These are phyloP conservation scores for Penicillium psychrofluorescens DNA, from an alignment of 495 filamentous ascomycete genomes.

Conservation along the genomic window DNA sequence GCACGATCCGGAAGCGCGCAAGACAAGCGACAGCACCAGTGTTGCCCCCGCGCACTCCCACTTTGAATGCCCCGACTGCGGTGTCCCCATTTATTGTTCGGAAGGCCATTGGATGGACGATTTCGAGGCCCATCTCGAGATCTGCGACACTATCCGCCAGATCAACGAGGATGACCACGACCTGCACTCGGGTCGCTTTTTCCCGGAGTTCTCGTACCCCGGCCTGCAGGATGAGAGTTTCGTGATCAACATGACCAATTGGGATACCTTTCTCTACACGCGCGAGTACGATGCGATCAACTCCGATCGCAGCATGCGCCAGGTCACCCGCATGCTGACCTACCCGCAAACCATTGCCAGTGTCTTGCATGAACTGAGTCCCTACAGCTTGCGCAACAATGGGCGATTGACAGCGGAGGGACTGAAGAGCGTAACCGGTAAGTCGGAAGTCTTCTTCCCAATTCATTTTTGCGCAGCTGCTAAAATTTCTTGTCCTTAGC, in stretches of 20 bases:
- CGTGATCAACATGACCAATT: constrained; percentile 94
- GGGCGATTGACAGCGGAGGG: constrained; percentile 79
- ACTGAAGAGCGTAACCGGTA: constrained; percentile 86
- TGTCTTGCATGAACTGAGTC: constrained; percentile 86
- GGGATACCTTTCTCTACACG: constrained; percentile 93
- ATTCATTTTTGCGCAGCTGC: too few species aligned
- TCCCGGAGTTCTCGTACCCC: constrained; percentile 90
- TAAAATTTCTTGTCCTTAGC: constrained; percentile 42
- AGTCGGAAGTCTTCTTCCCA: constrained; percentile 12
- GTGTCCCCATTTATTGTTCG: constrained; percentile 86
- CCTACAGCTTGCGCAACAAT: constrained; percentile 67
- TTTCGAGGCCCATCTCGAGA: constrained; percentile 82
- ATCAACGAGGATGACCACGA: constrained; percentile 99
- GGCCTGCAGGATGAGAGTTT: constrained; percentile 84
- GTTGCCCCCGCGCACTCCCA: constrained; percentile 68
- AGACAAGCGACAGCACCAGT: constrained; percentile 30
- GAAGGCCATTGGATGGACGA: constrained; percentile 92
- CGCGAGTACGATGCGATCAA: constrained; percentile 85
- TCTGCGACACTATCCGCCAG: constrained; percentile 84
- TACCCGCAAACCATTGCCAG: constrained; percentile 90
- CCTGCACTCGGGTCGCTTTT: constrained; percentile 78
- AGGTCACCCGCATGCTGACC: constrained; percentile 86
- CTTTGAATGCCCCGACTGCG: constrained; percentile 95
- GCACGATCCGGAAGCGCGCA: constrained; percentile 53
- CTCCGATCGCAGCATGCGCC: constrained; percentile 74